Percentiles rank a stretch among this genome's conserved stretches.
phyloP scores from a whole-genome alignment of 352 stramenopile genomes.

The Phytophthora europaea region DNA sequence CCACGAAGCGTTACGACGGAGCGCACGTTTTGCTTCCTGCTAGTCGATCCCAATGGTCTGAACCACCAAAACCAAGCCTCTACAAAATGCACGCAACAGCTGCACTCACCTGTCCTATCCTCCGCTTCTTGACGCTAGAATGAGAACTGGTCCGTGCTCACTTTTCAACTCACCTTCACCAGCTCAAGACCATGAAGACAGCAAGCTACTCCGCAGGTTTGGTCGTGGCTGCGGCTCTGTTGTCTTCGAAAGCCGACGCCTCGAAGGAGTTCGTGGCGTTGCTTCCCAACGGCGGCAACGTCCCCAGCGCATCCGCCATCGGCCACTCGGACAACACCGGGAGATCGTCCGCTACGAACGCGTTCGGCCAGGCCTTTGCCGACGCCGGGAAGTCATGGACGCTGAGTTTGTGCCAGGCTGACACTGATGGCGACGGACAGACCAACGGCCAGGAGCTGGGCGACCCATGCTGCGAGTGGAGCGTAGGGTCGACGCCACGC shows the following conservation, averaged over 20 bases:
- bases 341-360: conserved; percentile 18
- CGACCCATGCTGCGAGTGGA: conserved; percentile 30
- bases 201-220: not conserved
- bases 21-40: not conserved
- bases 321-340: conserved; percentile 43
- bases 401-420: conserved; percentile 35
- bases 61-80: conserved; percentile 23
- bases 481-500: conserved; percentile 1
- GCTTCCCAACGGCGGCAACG: conserved; percentile 56
- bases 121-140: not conserved
- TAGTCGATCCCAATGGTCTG: not conserved
- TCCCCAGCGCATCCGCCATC: conserved; percentile 36
- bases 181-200: conserved; percentile 18
- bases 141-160: conserved; percentile 1
- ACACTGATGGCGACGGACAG: conserved; percentile 37
- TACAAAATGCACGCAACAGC: not conserved
- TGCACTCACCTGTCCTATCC: not conserved
- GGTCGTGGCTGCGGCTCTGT: not conserved
- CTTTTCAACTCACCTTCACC: conserved; percentile 19
- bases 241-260: conserved; percentile 3
- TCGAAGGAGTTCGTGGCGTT: conserved; percentile 33
- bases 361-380: conserved; percentile 49
- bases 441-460: conserved; percentile 36
- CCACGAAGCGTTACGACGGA: not conserved
- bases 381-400: conserved; percentile 51